Evolutionary conservation across 2,329 filamentous ascomycete species (phyloP), one percentile per base, ranked within the genome.

Genomic region (Fusarium sp.): DNA sequence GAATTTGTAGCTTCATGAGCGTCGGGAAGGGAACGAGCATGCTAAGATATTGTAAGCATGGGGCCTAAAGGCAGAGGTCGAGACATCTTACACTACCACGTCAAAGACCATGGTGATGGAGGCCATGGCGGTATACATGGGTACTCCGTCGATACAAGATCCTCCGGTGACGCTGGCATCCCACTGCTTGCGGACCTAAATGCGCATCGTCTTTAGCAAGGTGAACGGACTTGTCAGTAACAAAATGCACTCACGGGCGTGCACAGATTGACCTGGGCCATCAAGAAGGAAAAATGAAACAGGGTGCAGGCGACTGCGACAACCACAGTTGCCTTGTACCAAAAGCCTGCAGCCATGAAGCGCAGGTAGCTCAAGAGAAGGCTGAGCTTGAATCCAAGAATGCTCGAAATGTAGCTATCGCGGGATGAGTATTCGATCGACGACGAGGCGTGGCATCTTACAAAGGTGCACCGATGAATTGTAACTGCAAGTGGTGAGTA

Each of bases 371-470:
- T 84, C 3, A 85, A 79, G 5, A 88, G 75, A 2, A 88, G 76
- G 35, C 85, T 81, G 22, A 87, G 77, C 65, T 88, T 88, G 77
- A 88, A 88, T 2, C 82, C 84, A 4, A 86, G 80, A 27, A 88
- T 85, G 38, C 82, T 82, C 13, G 78, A 70, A 22, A 85, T 82
- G 63, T 86, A 86, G 29, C 84, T 85, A 42, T 40, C 27, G 47
- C 13, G 29, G 27, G 20, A n/a, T 13, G 22, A 50, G 16, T n/a
- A 50, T 45, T 54, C n/a, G 47, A 27, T 59, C 27, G 27, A 18
- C 9, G 14, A n/a, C 6, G 4, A 22, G 38, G 6, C 11, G 18
- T 6, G 13, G 25, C 3, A 25, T 65, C 82, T 74, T 74, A 86
- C 84, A 85, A 85, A 27, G 84, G 83, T 16, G 84, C 84, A 16